A percentile compares a stretch with the other conserved stretches of the same genome.
Conservation (phyloP, 371 early-diverging fungal genomes). For the Rhizopus sp. region DNA sequence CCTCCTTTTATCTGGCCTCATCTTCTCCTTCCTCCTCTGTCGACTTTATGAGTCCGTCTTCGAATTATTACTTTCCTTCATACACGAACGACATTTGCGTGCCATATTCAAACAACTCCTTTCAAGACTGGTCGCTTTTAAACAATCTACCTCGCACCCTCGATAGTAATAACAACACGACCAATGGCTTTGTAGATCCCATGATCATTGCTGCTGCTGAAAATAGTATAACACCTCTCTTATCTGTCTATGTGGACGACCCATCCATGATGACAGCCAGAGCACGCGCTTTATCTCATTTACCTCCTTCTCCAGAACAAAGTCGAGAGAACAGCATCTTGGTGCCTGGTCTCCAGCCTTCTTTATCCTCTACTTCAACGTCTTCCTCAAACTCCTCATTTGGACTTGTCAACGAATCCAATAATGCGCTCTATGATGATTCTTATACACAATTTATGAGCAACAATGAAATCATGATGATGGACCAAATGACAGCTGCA, state of each 20-base stretch:
- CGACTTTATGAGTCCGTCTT: not conserved
- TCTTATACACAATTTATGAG: slow-evolving; percentile 20
- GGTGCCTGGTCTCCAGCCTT: slow-evolving; percentile 26
- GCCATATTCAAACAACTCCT: not conserved
- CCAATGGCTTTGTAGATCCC: slow-evolving; percentile 28
- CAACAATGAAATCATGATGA: slow-evolving; percentile 18
- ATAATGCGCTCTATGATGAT: not conserved
- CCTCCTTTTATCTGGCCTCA: not conserved
- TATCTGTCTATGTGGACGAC: slow-evolving; percentile 14
- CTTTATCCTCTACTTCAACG: slow-evolving; percentile 21
- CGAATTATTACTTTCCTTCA: slow-evolving; percentile 13
- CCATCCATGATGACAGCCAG: not conserved
- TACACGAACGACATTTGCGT: not conserved
- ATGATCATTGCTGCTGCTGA: slow-evolving; percentile 35
- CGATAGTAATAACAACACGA: not conserved
- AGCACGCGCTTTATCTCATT: slow-evolving; percentile 16
- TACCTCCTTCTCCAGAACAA: not conserved
- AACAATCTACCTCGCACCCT: slow-evolving; percentile 9
- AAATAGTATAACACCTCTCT: slow-evolving; percentile 12
- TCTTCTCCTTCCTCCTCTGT: not conserved
- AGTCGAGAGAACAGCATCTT: slow-evolving; percentile 5
- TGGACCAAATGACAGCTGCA: slow-evolving; percentile 9
- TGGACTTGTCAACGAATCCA: slow-evolving; percentile 6
- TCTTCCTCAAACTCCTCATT: slow-evolving; percentile 16
- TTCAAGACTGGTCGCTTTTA: slow-evolving; percentile 23